Base-by-base conservation (phyloP, 2,329 filamentous ascomycete genomes). In the Epichloe aotearoae region DNA sequence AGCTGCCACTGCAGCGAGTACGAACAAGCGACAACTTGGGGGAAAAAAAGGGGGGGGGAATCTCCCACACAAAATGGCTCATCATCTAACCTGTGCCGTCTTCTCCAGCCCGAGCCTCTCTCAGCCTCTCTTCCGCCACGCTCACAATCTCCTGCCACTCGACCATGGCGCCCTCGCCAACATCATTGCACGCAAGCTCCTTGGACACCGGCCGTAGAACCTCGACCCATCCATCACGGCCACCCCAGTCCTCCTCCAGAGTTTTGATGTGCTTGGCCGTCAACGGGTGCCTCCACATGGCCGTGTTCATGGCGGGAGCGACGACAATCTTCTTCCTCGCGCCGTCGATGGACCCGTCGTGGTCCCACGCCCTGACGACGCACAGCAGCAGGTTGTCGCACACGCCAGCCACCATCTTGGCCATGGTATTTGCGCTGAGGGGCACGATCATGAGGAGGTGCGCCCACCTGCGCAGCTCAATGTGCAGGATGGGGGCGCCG, bases 361-460 rank as follows among this genome's bases (percentile, higher is more conserved):
- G 83, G 66, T 97, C 91, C 93, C 91, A 98, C 0, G 91, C 91
- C 19, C 91, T 74, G 38, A 93, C 75, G 0, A 93, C 84, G 46
- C 70, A 75, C 14, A 81, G 84, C 5, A 96, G 65, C 6, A 97
- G 70, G 52, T 84, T 84, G 60, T 95, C 88, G 42, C 81, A 82
- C 55, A 94, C 74, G 0, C 93, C 93, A 23, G 77, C 76, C 0
- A 79, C 79, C 56, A 97, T 79, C 68, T 95, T 95, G 6, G 89
- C 91, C 61, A 97, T 73, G 4, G 82, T 82, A 61, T 96, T 95
- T 12, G 91, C 90, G 51, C 80, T 85, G 53, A 96, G 67, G 0
- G 91, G 91, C 10, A 85, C 86, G 53, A 96, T 76, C 15, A 91
- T 75, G 60, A 95, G 73, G 3, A 94, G 61, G 64, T 95, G 77